Conservation (phyloP, 768 basidiomycete species). For the Filobasidium wieringae region DNA sequence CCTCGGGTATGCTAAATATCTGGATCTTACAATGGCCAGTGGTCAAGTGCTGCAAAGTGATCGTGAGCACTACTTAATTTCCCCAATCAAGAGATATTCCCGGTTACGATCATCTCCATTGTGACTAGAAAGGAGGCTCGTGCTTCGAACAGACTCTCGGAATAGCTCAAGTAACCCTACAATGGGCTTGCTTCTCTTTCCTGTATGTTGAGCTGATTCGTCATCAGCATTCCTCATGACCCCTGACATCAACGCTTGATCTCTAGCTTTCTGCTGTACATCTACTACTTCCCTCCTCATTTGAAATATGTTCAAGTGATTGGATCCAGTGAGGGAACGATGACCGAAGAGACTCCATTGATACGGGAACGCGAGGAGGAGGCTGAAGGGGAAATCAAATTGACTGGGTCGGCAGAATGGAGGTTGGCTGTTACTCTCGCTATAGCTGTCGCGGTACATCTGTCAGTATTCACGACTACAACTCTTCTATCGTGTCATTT, state of each 20-base stretch:
- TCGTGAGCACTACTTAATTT: slow-evolving; percentile 49
- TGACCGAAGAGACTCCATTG: not conserved
- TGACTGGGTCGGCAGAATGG: slow-evolving; percentile 53
- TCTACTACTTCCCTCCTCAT: slow-evolving; percentile 78
- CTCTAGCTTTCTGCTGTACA: slow-evolving; percentile 82
- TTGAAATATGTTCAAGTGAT: slow-evolving; percentile 50
- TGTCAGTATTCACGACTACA: slow-evolving; percentile 44
- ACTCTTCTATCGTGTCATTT: slow-evolving; percentile 2
- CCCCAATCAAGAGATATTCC: not conserved
- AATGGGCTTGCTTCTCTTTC: slow-evolving; percentile 72
- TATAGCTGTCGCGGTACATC: slow-evolving; percentile 57
- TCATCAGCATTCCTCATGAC: not conserved
- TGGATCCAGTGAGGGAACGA: not conserved
- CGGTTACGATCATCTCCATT: not conserved
- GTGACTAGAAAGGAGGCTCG: slow-evolving; percentile 49
- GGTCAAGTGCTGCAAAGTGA: slow-evolving; percentile 63
- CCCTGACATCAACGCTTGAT: not conserved
- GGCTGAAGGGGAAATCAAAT: not conserved
- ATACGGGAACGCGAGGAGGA: not conserved
- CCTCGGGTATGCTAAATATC: slow-evolving; percentile 76
- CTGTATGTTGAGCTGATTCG: slow-evolving; percentile 51
- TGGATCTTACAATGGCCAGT: slow-evolving; percentile 73
- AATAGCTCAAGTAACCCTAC: slow-evolving; percentile 63
- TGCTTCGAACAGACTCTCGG: slow-evolving; percentile 75
- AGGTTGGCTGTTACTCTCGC: slow-evolving; percentile 61